Evolutionary conservation across 257 asterid genomes (phyloP), one percentile per base, ranked within the genome.

Genomic region (Fraxinus cuspidata): DNA sequence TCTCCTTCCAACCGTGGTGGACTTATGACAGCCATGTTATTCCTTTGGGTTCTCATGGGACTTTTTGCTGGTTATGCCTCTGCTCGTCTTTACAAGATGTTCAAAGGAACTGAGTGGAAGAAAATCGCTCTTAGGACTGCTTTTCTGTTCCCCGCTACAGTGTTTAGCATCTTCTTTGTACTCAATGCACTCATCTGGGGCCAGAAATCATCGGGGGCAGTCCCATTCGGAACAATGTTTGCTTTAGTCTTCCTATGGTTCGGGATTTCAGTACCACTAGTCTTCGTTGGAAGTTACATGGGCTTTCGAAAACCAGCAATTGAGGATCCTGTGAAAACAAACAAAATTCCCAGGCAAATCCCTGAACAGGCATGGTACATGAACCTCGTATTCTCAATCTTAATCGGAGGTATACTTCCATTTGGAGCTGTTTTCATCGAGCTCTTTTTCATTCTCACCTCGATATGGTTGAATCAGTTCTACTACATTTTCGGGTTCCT

Each of bases 401-500:
- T 91, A 76, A 90, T 91, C 8, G 97, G 97, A 4, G 95, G 97
- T 37, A 89, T 91, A 53, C 92, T 91, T 49, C 93, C 97, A 7
- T 91, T 89, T 27, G 96, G 96, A 51, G 93, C 97, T 2, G 94
- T 91, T 64, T 92, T 88, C 86, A 90, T 92, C 15, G 96, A 92
- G 88, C 93, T 92, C 58, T 89, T 89, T 84, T 92, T 90, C 87
- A 88, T 92, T 38, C 91, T 92, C 71, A 92, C 95, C 29, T 89
- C 97, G 0, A 92, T 92, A 47, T 92, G 96, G 97, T 67, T 92
- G 88, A 89, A 92, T 73, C 97, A 92, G 76, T 92, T 91, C 88
- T 89, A 92, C 86, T 92, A 91, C 91, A 88, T 91, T n/a, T 92
- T 91, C 34, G 97, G 96, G 12, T 92, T 92, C 84, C 90, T 92